Conservation (phyloP, 192 early-diverging fungal genomes). For the Coemansia sp. region DNA sequence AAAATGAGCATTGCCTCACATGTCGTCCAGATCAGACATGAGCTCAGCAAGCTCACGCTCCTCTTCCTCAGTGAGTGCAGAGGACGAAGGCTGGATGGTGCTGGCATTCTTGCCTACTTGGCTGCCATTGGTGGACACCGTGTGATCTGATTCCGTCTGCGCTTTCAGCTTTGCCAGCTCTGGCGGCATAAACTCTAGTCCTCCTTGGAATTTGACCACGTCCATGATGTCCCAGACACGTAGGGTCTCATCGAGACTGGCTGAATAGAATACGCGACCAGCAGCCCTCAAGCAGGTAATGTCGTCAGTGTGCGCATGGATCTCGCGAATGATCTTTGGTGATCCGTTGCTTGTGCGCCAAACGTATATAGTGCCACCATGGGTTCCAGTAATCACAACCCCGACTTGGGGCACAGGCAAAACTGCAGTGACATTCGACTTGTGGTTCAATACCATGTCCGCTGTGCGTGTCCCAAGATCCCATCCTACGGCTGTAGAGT, state of each 20-base stretch:
- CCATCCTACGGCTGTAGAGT: conserved; percentile 86
- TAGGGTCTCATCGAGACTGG: conserved; percentile 82
- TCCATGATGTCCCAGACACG: conserved; percentile 76
- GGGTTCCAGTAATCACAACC: conserved; percentile 76
- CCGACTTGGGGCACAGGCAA: conserved; percentile 61
- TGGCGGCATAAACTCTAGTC: conserved; percentile 29
- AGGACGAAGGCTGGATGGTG: conserved; percentile 10
- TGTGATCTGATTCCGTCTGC: background rate
- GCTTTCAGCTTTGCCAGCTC: conserved; percentile 21
- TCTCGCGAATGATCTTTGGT: conserved; percentile 59
- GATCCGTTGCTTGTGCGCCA: conserved; percentile 65
- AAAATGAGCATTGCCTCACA: conserved; percentile 9
- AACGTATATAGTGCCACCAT: conserved; percentile 82
- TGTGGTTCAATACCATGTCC: conserved; percentile 77
- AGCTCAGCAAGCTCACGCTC: conserved; percentile 86
- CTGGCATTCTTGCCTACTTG: background rate
- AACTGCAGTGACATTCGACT: conserved; percentile 74
- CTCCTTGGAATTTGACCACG: conserved; percentile 33
- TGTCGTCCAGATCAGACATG: conserved; percentile 66
- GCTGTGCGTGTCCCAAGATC: conserved; percentile 69
- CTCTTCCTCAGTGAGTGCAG: conserved; percentile 82
- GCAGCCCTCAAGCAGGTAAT: conserved; percentile 64
- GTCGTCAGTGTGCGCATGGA: conserved; percentile 90
- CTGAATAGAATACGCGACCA: conserved; percentile 71
- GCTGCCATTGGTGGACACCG: background rate